A percentile compares a stretch with the other conserved stretches of the same genome.
phyloP scores from a whole-genome alignment of 345 rosid species.

The Hypericum androsaemum region DNA sequence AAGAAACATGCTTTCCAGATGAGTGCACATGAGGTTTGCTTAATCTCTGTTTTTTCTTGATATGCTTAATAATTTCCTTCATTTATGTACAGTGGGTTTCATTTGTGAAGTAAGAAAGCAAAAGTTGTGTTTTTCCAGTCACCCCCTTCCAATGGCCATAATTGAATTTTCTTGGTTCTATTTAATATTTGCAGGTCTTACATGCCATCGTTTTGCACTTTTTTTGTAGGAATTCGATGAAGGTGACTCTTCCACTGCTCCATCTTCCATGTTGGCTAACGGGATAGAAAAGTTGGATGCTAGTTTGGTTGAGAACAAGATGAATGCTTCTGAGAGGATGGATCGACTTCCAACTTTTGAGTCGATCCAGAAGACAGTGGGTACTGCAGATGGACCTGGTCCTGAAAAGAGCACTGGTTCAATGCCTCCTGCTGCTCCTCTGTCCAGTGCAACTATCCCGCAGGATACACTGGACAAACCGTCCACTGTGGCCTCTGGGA shows the following conservation, averaged over 20 bases:
- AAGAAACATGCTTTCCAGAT: constrained; percentile 57
- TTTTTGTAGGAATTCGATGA: constrained; percentile 70
- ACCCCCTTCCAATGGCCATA: not conserved
- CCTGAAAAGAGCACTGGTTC: constrained; percentile 26
- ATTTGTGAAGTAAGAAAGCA: no score
- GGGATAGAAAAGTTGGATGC: constrained; percentile 30
- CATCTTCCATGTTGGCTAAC: constrained; percentile 20
- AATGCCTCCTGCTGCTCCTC: constrained; percentile 19
- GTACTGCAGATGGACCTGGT: constrained; percentile 25
- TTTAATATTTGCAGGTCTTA: not conserved
- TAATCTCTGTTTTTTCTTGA: not conserved
- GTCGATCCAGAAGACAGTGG: constrained; percentile 24
- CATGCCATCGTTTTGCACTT: not conserved
- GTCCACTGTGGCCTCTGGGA: constrained; percentile 20
- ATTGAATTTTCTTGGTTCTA: not conserved
- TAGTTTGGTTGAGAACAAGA: constrained; percentile 20
- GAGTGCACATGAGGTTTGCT: constrained; percentile 71
- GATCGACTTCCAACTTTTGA: constrained; percentile 21
- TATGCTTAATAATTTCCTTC: not conserved
- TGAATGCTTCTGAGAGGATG: constrained; percentile 23
- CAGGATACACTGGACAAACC: constrained; percentile 20
- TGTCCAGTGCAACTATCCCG: constrained; percentile 27
- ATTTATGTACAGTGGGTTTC: no score
- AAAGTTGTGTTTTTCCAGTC: no score
- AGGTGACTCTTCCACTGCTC: constrained; percentile 26